phyloP scores from a whole-genome alignment of 768 basidiomycete genomes.

The Naganishia randhawae region DNA sequence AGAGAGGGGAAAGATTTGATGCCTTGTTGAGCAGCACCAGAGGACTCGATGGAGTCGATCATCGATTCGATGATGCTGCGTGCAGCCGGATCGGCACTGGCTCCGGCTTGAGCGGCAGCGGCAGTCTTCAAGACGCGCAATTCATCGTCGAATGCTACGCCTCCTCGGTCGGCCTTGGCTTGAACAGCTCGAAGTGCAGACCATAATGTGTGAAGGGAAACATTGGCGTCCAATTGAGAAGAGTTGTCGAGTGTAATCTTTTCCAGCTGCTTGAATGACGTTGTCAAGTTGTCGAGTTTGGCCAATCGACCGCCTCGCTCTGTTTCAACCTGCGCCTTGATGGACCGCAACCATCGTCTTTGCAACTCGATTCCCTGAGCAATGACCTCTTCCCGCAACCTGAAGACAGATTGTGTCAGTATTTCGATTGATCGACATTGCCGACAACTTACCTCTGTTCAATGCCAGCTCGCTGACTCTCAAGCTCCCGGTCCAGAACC shows the following conservation, averaged over 20 bases:
- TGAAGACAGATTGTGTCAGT: conserved; percentile 46
- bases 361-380: conserved; percentile 97
- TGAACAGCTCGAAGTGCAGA: conserved; percentile 79
- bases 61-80: conserved; percentile 69
- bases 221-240: conserved; percentile 83
- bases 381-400: conserved; percentile 88
- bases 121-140: conserved; percentile 75
- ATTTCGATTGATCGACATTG: neutral
- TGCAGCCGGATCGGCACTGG: conserved; percentile 63
- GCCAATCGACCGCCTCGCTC: conserved; percentile 93
- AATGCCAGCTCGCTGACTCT: conserved; percentile 83
- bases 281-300: conserved; percentile 87
- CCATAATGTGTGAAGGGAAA: conserved; percentile 87
- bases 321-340: conserved; percentile 91
- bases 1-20: conserved; percentile 87
- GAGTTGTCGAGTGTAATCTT: conserved; percentile 88
- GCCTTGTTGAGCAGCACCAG: conserved; percentile 46
- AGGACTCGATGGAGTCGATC: conserved; percentile 57
- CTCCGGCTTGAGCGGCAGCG: conserved; percentile 58
- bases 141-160: conserved; percentile 81
- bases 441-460: conserved; percentile 71
- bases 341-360: conserved; percentile 89
- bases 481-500: conserved; percentile 78
- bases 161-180: conserved; percentile 62
- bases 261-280: conserved; percentile 84